Conservation (phyloP, 352 stramenopile genomes). For the Phytophthora pluvialis region DNA sequence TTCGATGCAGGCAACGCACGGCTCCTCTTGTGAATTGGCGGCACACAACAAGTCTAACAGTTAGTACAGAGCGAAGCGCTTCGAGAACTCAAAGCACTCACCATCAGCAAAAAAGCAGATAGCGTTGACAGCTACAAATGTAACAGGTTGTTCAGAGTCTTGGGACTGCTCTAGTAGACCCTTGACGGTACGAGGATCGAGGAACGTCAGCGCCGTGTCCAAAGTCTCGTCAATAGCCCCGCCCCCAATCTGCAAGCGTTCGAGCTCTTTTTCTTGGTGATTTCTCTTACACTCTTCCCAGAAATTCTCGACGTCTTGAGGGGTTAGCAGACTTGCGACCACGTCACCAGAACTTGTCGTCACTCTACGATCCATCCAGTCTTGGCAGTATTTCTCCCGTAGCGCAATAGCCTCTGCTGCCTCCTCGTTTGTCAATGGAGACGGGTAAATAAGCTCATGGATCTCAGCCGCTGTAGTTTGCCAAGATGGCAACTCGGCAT, state of each 20-base stretch:
- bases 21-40: constrained; percentile 38
- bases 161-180: constrained; percentile 38
- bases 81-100: constrained; percentile 18
- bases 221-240: constrained; percentile 2
- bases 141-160: constrained; percentile 16
- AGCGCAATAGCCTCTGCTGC: constrained; percentile 32
- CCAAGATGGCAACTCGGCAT: constrained; percentile 32
- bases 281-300: constrained; percentile 41
- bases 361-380: constrained; percentile 33
- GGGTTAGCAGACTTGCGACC: constrained; percentile 35
- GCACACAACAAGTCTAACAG: neutral
- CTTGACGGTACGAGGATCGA: constrained; percentile 44
- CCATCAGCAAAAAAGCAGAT: constrained; percentile 82
- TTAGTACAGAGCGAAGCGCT: neutral
- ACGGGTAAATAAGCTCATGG: constrained; percentile 30
- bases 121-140: constrained; percentile 64
- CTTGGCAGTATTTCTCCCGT: constrained; percentile 39
- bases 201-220: constrained; percentile 40
- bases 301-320: constrained; percentile 37
- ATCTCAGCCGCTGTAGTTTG: constrained; percentile 30
- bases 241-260: neutral
- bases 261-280: constrained; percentile 22
- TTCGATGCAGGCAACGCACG: constrained; percentile 66
- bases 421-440: constrained; percentile 28
- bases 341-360: constrained; percentile 2